phyloP scores from a whole-genome alignment of 306 rosid genomes.

The Citrullus mucosospermus region DNA sequence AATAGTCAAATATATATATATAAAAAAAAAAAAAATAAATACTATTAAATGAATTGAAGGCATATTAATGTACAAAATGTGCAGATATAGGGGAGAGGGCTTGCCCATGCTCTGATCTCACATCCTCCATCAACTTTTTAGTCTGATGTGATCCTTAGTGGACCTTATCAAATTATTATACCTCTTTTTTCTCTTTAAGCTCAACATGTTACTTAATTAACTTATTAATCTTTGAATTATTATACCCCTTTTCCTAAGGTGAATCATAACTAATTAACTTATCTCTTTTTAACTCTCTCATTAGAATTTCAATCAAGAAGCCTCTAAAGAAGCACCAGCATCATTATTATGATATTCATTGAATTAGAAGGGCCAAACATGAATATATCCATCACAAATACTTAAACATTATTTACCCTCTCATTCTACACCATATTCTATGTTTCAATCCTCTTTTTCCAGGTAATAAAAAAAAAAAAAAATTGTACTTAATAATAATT shows the following conservation, averaged over 20 bases:
- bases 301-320: neutral
- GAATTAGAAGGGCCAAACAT: neutral
- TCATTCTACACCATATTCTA: no score
- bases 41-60: neutral
- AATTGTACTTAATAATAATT: no score
- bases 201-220: slow-evolving; percentile 7
- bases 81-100: slow-evolving; percentile 12
- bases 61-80: neutral
- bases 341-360: neutral
- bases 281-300: neutral
- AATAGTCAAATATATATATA: neutral
- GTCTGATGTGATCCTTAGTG: slow-evolving; percentile 59
- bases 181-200: slow-evolving; percentile 4
- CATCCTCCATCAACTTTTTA: slow-evolving; percentile 42
- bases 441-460: no score
- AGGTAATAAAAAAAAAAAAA: no score
- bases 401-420: no score
- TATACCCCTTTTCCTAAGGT: slow-evolving; percentile 8
- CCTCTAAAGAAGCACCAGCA: no score
- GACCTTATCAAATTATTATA: slow-evolving; percentile 28
- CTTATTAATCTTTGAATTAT: slow-evolving; percentile 12
- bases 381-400: no score
- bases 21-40: no score
- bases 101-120: slow-evolving; percentile 54
- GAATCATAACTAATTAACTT: neutral